Percentiles rank a stretch among this genome's conserved stretches.
phyloP scores from a whole-genome alignment of 371 early-diverging fungal species.

The Apophysomyces sp. region DNA sequence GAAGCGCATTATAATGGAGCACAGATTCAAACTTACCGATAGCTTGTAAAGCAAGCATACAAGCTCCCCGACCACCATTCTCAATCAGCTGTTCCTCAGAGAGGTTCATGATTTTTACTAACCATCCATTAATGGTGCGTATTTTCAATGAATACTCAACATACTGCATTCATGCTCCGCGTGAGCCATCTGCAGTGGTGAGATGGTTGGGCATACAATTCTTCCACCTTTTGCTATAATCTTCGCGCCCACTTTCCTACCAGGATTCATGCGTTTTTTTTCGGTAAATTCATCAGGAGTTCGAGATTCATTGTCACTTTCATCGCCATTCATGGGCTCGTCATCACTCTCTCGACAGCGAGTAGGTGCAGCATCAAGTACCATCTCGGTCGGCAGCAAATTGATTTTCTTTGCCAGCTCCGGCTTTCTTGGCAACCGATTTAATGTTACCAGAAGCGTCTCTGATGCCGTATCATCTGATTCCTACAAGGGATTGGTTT shows the following conservation, averaged over 20 bases:
- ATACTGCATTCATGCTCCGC: slow-evolving; percentile 62
- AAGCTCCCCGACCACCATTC: slow-evolving; percentile 77
- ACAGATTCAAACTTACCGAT: slow-evolving; percentile 36
- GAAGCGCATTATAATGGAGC: too few relatives aligned
- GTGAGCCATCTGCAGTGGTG: slow-evolving; percentile 65
- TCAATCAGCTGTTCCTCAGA: slow-evolving; percentile 72
- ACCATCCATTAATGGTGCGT: background rate
- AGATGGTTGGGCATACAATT: slow-evolving; percentile 50
- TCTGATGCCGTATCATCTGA: slow-evolving; percentile 73
- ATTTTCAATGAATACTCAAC: background rate
- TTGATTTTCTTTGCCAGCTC: slow-evolving; percentile 18
- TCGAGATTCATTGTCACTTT: slow-evolving; percentile 38
- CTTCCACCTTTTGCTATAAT: slow-evolving; percentile 26
- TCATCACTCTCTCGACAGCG: slow-evolving; percentile 42
- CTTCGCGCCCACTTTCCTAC: background rate
- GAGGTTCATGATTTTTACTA: slow-evolving; percentile 57
- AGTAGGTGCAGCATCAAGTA: slow-evolving; percentile 39
- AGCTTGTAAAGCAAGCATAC: slow-evolving; percentile 66
- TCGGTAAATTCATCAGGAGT: slow-evolving; percentile 20
- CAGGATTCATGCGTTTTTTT: slow-evolving; percentile 1
- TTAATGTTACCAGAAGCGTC: slow-evolving; percentile 65
- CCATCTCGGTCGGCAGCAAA: slow-evolving; percentile 58
- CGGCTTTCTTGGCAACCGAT: slow-evolving; percentile 46
- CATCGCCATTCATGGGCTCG: slow-evolving; percentile 28
- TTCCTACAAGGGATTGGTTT: slow-evolving; percentile 33